Evolutionary conservation across 2,329 filamentous ascomycete species (phyloP), one percentile per base, ranked within the genome.

Genomic region (Fusarium xyrophilum): DNA sequence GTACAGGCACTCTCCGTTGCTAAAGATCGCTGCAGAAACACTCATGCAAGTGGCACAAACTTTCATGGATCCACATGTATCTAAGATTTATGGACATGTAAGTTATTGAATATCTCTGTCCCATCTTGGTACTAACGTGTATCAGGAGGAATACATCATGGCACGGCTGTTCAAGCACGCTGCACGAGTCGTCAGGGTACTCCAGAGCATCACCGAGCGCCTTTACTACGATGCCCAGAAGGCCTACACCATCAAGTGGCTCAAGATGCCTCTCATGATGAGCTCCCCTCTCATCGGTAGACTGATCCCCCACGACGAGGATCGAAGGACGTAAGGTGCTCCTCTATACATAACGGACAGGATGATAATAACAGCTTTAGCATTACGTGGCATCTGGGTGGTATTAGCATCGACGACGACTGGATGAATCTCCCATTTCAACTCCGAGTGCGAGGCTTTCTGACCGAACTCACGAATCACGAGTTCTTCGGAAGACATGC

Each of bases 351-450:
- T 21, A 6, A 14, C 0, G 4, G 23, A 7, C 1, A 17, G 14
- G 12, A 2, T 32, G 7, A 27, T 53, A n/a, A 27, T 53, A n/a
- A 53, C 50, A 30, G 3, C 3, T 32, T 8, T 14, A 53, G 50
- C 1, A n/a, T 30, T 7, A 9, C 17, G 17, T 2, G 0, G 19
- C 27, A 46, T 13, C 27, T 46, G 14, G 2, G 2, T 2, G 0
- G 12, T 14, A 17, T 46, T 47, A 6, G 44, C 11, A 30, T 17
- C 4, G 14, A 33, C 14, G 14, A 33, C 15, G 32, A 33, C 32
- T 7, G 7, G 11, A 23, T 17, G n/a, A 2, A 32, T 23, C 14
- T 10, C 5, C 44, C 44, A 30, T 13, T 5, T 17, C 14, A 32
- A 3, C n/a, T 13, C 17, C 44, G 7, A 19, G 2, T 21, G 7